Base-by-base conservation (phyloP, 495 filamentous ascomycete genomes). In the Glonium stellatum region DNA sequence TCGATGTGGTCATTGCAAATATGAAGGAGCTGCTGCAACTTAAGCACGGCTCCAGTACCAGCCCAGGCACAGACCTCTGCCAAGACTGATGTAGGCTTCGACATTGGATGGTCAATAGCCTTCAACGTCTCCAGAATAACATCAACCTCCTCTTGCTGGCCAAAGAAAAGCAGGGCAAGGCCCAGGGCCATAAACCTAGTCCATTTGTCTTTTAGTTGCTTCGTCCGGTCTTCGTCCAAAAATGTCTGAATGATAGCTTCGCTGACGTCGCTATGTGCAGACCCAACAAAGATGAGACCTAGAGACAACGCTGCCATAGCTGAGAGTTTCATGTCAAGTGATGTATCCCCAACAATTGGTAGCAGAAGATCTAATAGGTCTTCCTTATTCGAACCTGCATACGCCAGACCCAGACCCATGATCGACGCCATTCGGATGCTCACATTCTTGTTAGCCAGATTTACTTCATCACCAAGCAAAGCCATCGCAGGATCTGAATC, bases 1-100 rank as follows among this genome's bases (percentile, higher is more conserved):
- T 97, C 95, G 62, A 97, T 89, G 65, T 97, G 88, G 69, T 97
- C 91, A 69, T 96, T 97, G 78, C 95, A 97, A 68, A 96, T 89
- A 71, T 96, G 90, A 22, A 99, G 82, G 48, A 99, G 81, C 68
- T 96, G 91, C 73, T 99, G 93, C 59, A 97, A 80, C 79, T 97
- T 97, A 55, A 97, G 78, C 21, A 99, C 93, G 6, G 92, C 92
- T 37, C 95, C 93, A 37, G 93, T 97, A 42, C 93, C 93, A 36
- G 93, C 95, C 88, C 92, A 99, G 27, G 93, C 92, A 67, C 95
- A 97, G 48, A 96, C 93, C 58, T 95, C 92, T 18, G 90, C 90
- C 49, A 99, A 83, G 5, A 97, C 89, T 2, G 86, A 82, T 8
- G 91, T 92, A 11, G 92, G 86, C 74, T 91, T 90, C 19, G 87